phyloP scores from a whole-genome alignment of 2,329 filamentous ascomycete species.

The Cladobotryum protrusum region DNA sequence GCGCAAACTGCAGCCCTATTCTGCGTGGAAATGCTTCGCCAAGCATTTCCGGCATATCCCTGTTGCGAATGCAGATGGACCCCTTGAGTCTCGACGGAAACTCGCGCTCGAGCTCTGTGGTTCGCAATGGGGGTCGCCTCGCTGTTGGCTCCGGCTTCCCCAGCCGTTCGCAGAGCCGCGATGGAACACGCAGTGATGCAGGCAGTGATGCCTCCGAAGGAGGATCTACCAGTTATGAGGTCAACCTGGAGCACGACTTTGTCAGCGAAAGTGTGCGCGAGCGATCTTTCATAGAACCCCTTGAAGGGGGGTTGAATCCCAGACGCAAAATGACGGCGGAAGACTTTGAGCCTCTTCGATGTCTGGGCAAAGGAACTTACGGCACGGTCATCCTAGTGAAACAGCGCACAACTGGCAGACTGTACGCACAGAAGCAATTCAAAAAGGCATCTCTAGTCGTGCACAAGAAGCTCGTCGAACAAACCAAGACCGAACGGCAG shows the following conservation, averaged over 20 bases:
- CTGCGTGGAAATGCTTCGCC: conserved; percentile 49
- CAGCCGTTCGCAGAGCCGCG: conserved; percentile 48
- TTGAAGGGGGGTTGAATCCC: conserved; percentile 50
- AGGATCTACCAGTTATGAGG: conserved; percentile 69
- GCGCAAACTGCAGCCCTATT: conserved; percentile 57
- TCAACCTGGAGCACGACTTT: conserved; percentile 79
- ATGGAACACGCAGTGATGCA: conserved; percentile 46
- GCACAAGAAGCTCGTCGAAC: conserved; percentile 91
- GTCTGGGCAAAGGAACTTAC: conserved; percentile 92
- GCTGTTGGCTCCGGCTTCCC: conserved; percentile 39
- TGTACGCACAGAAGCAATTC: conserved; percentile 98
- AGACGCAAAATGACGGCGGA: conserved; percentile 81
- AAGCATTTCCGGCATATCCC: conserved; percentile 68
- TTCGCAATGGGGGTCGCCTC: conserved; percentile 42
- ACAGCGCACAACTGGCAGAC: conserved; percentile 75
- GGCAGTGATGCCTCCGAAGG: conserved; percentile 61
- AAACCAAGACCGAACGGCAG: conserved; percentile 92
- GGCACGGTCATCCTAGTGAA: conserved; percentile 92
- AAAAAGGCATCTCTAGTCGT: conserved; percentile 94
- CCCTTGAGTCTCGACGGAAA: conserved; percentile 59
- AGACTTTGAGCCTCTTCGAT: conserved; percentile 86
- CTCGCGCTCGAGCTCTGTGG: conserved; percentile 51
- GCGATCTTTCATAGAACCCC: conserved; percentile 36
- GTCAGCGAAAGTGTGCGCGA: conserved; percentile 58
- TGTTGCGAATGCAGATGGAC: conserved; percentile 75